Evolutionary conservation across 1,284 basidiomycete genomes (phyloP).

Genomic region (Rhodofomes roseus): DNA sequence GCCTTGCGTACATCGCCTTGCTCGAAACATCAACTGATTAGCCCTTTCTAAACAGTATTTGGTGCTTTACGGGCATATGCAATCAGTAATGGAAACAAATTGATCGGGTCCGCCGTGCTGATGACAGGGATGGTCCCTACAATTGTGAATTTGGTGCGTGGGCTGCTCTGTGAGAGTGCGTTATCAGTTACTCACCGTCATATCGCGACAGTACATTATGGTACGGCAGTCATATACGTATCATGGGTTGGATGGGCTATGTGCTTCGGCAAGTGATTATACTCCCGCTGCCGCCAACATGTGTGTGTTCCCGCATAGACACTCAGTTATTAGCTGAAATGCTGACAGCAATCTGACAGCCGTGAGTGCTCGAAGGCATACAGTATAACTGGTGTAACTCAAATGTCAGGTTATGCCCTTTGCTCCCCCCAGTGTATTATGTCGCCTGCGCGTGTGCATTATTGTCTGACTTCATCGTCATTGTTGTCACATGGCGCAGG

Average conservation of each 20-base stretch:
- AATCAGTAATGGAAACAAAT: neutral
- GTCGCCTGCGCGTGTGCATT: constrained; percentile 11
- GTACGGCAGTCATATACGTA: neutral
- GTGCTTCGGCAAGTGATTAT: too few relatives aligned
- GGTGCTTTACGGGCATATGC: neutral
- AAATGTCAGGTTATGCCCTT: too few relatives aligned
- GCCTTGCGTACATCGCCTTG: neutral
- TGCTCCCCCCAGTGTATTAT: neutral
- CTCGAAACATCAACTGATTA: neutral
- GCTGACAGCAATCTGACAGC: too few relatives aligned
- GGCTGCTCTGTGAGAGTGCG: neutral
- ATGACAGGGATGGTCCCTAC: neutral
- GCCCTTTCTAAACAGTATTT: neutral
- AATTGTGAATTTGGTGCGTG: neutral
- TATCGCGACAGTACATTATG: neutral
- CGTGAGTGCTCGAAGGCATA: neutral
- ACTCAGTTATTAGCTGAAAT: too few relatives aligned
- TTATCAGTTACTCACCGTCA: neutral
- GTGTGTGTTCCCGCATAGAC: too few relatives aligned
- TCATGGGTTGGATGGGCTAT: too few relatives aligned
- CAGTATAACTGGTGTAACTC: neutral
- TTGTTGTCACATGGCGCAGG: neutral
- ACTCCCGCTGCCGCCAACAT: too few relatives aligned
- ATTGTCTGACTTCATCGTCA: neutral
- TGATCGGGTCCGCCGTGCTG: neutral